phyloP scores from a whole-genome alignment of 2,329 filamentous ascomycete genomes.

The Penicillium italicum region DNA sequence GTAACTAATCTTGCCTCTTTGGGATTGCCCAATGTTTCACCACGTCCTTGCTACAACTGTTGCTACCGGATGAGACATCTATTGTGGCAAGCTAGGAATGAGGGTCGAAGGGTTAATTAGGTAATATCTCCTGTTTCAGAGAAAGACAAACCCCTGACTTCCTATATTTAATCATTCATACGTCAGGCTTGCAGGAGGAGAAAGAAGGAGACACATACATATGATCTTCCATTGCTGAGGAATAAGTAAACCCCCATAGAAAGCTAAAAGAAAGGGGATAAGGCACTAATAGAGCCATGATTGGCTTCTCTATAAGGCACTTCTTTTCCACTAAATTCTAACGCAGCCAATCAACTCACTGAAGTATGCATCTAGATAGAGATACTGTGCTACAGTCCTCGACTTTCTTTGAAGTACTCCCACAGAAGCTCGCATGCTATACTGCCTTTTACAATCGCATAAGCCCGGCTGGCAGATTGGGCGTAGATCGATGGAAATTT shows the following conservation, averaged over 20 bases:
- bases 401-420: neutral
- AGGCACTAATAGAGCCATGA: neutral
- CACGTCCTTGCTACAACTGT: neutral
- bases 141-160: neutral
- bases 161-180: neutral
- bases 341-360: neutral
- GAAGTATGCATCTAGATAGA: neutral
- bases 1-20: conserved; percentile 20
- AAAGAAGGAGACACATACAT: neutral
- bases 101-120: neutral
- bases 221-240: neutral
- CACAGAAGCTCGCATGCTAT: neutral
- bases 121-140: neutral
- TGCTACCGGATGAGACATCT: neutral
- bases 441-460: neutral
- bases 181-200: neutral
- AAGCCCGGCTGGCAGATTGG: neutral
- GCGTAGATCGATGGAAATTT: neutral
- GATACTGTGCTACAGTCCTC: neutral
- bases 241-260: neutral
- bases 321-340: neutral
- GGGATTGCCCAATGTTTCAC: conserved; percentile 3
- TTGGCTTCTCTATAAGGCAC: neutral
- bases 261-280: neutral
- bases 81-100: neutral